A percentile compares a stretch with the other conserved stretches of the same genome.
phyloP scores from a whole-genome alignment of 2,329 filamentous ascomycete genomes.

The Raffaelea deltoideospora region DNA sequence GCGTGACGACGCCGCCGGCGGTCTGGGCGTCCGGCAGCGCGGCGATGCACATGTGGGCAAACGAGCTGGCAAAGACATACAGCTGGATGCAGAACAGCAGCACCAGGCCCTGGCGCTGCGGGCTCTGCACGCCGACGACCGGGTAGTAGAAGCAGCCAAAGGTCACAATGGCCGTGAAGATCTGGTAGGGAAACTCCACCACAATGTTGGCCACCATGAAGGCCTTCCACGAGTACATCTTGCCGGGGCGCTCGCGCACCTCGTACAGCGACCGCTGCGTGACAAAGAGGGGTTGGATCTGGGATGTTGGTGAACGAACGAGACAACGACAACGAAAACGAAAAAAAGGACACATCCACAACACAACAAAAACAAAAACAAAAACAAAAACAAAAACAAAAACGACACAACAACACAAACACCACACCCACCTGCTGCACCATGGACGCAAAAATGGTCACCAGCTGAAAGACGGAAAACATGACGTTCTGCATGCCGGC shows the following conservation, averaged over 20 bases:
- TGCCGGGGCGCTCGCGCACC: constrained; percentile 67
- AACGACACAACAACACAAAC: no score
- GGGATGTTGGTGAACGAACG: neutral
- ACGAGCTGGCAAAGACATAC: constrained; percentile 55
- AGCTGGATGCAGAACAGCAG: constrained; percentile 50
- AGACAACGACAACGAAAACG: neutral
- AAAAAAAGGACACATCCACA: no score
- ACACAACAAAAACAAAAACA: neutral
- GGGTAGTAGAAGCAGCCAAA: constrained; percentile 68
- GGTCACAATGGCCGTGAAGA: constrained; percentile 49
- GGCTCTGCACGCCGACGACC: constrained; percentile 33
- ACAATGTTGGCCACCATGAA: constrained; percentile 73
- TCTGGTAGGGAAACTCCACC: constrained; percentile 79
- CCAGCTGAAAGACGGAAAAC: constrained; percentile 71
- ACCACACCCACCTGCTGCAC: constrained; percentile 63
- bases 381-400: neutral
- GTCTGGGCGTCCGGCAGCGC: constrained; percentile 53
- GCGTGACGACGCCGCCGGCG: constrained; percentile 43
- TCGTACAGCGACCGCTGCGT: constrained; percentile 72
- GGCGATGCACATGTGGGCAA: constrained; percentile 59
- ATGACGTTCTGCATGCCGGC: constrained; percentile 74
- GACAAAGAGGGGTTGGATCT: constrained; percentile 55
- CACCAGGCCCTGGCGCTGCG: constrained; percentile 46
- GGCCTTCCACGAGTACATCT: constrained; percentile 71
- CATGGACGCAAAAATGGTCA: constrained; percentile 66